Percentiles rank a stretch among this genome's conserved stretches.
phyloP scores from a whole-genome alignment of 2,329 filamentous ascomycete genomes.

The Neonectria hederae region DNA sequence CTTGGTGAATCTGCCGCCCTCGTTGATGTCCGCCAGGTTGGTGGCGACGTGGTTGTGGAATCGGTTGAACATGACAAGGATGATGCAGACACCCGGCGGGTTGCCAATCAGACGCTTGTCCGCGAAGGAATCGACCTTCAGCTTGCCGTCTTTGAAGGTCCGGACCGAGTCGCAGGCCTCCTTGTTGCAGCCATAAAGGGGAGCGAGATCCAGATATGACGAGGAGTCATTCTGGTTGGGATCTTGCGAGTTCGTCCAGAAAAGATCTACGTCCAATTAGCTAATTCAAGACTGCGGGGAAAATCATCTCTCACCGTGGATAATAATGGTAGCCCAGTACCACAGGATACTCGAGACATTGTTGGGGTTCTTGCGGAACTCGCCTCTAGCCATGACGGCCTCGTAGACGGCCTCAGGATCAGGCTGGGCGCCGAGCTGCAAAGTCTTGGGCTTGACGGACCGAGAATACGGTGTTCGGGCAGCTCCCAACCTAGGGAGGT shows the following conservation, averaged over 20 bases:
- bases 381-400: constrained; percentile 62
- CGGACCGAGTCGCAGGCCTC: constrained; percentile 72
- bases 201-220: constrained; percentile 76
- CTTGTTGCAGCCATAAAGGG: constrained; percentile 76
- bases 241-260: constrained; percentile 73
- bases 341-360: constrained; percentile 77
- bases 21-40: constrained; percentile 86
- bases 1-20: constrained; percentile 78
- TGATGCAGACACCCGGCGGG: constrained; percentile 75
- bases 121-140: constrained; percentile 78
- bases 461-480: constrained; percentile 75
- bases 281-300: fast-evolving
- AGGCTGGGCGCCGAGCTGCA: constrained; percentile 71
- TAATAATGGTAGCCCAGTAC: constrained; percentile 78
- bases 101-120: constrained; percentile 76
- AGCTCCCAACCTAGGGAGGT: constrained; percentile 71
- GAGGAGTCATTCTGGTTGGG: constrained; percentile 72
- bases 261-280: constrained; percentile 61
- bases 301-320: constrained; percentile 63
- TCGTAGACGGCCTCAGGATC: constrained; percentile 73
- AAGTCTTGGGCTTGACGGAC: constrained; percentile 66
- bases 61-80: constrained; percentile 81
- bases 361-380: constrained; percentile 71
- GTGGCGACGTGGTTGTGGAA: constrained; percentile 90
- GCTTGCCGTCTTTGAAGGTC: constrained; percentile 74